Conservation (phyloP, 1,284 basidiomycete species). For the Naganishia albida region DNA sequence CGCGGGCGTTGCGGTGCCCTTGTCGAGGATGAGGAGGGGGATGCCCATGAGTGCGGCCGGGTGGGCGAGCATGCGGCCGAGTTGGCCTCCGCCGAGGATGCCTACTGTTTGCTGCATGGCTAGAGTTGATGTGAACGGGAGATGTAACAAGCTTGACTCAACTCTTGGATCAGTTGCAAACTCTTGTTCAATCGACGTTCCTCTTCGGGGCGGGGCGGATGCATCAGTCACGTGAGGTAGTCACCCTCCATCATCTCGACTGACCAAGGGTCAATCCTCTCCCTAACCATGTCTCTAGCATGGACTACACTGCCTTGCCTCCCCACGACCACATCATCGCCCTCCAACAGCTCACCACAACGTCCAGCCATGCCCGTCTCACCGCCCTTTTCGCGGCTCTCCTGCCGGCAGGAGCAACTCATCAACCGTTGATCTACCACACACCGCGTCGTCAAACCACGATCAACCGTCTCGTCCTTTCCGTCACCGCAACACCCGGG, state of each 20-base stretch:
- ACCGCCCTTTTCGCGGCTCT: conserved; percentile 4
- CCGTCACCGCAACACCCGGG: conserved; percentile 25
- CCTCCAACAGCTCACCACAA: not conserved
- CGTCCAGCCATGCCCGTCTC: not conserved
- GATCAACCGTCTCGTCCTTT: conserved; percentile 11
- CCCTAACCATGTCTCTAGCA: too few relatives aligned
- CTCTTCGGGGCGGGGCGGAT: too few relatives aligned
- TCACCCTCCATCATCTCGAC: too few relatives aligned
- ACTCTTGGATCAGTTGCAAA: too few relatives aligned
- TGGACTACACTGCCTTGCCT: too few relatives aligned
- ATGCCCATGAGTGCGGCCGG: conserved; percentile 87
- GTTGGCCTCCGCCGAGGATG: conserved; percentile 75
- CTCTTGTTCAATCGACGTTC: too few relatives aligned
- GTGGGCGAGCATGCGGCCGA: conserved; percentile 94
- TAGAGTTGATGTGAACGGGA: not conserved
- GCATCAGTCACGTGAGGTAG: too few relatives aligned
- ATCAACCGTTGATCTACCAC: conserved; percentile 29
- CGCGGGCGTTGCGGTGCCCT: conserved; percentile 76
- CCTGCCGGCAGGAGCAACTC: conserved; percentile 19
- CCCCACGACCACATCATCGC: not conserved
- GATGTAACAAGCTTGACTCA: too few relatives aligned
- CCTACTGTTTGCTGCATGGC: conserved; percentile 29
- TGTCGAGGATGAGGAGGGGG: conserved; percentile 83
- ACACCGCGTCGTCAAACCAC: not conserved
- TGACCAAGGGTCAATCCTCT: too few relatives aligned